A percentile compares a stretch with the other conserved stretches of the same genome.
Evolutionary conservation across 495 filamentous ascomycete genomes (phyloP).

Genomic region (Friedmanniomyces simplex): DNA sequence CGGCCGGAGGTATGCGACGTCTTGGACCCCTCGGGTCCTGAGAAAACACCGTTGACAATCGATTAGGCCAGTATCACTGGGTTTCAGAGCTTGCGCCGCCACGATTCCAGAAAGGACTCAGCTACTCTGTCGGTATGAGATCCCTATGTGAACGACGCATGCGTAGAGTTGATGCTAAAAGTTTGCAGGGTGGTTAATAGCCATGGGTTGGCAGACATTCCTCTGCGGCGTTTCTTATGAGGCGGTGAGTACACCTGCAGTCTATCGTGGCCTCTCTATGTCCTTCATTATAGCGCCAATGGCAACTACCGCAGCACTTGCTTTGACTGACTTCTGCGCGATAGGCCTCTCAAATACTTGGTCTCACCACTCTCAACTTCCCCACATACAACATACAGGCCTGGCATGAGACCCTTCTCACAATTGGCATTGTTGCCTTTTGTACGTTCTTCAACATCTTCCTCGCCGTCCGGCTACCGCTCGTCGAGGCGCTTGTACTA

Average conservation of each 20-base stretch:
- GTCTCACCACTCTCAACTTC: conserved; percentile 5
- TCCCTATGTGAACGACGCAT: neutral
- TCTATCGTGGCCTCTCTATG: neutral
- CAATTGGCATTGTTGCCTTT: conserved; percentile 11
- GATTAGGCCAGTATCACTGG: conserved; percentile 16
- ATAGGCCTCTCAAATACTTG: conserved; percentile 7
- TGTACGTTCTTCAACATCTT: conserved; percentile 31
- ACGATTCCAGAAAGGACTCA: conserved; percentile 16
- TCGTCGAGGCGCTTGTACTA: conserved; percentile 36
- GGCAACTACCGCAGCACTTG: too few relatives aligned
- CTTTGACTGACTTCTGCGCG: too few relatives aligned
- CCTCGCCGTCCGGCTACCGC: conserved; percentile 33
- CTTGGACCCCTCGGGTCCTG: neutral
- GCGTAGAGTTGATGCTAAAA: neutral
- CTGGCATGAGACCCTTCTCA: conserved; percentile 14
- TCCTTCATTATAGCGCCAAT: too few relatives aligned
- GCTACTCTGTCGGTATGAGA: conserved; percentile 8
- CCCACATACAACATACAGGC: conserved; percentile 3
- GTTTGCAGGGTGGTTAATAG: conserved; percentile 12
- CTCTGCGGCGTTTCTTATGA: conserved; percentile 13
- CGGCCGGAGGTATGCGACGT: conserved; percentile 6
- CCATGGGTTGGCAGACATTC: conserved; percentile 18
- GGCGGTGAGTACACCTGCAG: neutral
- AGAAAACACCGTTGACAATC: neutral
- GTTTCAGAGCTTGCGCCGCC: conserved; percentile 18